Percentiles rank a stretch among this genome's conserved stretches.
Conservation (phyloP, 2,329 filamentous ascomycete genomes). For the Phaeosphaeria sp. region DNA sequence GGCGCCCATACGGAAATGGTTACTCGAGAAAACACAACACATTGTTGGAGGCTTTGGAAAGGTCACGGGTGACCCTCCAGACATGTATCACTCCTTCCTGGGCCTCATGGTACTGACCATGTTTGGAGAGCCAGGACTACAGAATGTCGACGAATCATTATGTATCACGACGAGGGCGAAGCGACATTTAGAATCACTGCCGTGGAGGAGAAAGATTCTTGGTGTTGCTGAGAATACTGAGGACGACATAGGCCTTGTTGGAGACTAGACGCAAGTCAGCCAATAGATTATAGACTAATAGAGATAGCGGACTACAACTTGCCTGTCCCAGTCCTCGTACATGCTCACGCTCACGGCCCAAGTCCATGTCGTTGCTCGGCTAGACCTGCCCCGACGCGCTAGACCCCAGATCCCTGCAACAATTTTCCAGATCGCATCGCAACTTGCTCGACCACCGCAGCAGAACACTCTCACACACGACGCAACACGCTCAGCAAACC, state of each 20-base stretch:
- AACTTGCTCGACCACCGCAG: too few relatives aligned
- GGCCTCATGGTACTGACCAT: slow-evolving; percentile 81
- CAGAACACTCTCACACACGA: not conserved
- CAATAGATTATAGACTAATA: slow-evolving; percentile 3
- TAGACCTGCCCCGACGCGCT: slow-evolving; percentile 12
- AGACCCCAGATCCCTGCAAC: slow-evolving; percentile 27
- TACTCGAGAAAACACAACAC: slow-evolving; percentile 88
- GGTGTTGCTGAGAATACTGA: not conserved
- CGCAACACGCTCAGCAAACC: not conserved
- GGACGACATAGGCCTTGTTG: slow-evolving; percentile 1
- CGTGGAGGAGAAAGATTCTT: slow-evolving; percentile 44
- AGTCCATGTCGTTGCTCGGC: too few relatives aligned
- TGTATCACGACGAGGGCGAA: slow-evolving; percentile 72
- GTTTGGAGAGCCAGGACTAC: slow-evolving; percentile 73
- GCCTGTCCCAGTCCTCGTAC: not conserved
- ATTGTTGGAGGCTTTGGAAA: slow-evolving; percentile 65
- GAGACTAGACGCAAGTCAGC: slow-evolving; percentile 8
- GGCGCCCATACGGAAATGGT: slow-evolving; percentile 72
- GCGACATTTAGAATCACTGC: slow-evolving; percentile 43
- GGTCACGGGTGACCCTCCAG: slow-evolving; percentile 57
- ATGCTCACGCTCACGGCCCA: too few relatives aligned
- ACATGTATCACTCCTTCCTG: slow-evolving; percentile 88
- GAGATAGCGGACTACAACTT: not conserved
- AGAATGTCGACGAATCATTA: slow-evolving; percentile 74
- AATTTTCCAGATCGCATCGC: slow-evolving; percentile 22